Evolutionary conservation across 2,329 filamentous ascomycete genomes (phyloP).

Genomic region (Venturia carpophila): DNA sequence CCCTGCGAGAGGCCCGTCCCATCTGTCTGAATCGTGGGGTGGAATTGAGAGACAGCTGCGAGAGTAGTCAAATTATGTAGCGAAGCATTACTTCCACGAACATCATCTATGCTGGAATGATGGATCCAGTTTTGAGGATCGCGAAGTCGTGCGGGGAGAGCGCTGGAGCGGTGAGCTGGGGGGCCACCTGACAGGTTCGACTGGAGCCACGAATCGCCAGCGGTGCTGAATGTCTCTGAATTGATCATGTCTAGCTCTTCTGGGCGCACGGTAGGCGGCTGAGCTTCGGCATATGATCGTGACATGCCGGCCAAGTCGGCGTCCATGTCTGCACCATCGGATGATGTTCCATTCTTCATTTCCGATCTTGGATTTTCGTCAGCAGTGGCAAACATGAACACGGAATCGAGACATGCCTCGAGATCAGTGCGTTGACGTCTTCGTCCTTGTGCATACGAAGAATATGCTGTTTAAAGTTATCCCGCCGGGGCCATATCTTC

Average conservation of each 20-base stretch:
- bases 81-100: not conserved
- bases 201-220: not conserved
- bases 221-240: not conserved
- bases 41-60: not conserved
- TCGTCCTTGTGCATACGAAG: conserved; percentile 54
- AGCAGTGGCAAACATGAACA: not conserved
- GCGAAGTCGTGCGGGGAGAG: not conserved
- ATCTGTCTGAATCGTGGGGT: not conserved
- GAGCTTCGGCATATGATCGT: not conserved
- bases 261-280: not conserved
- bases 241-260: conserved; percentile 9
- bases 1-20: not conserved
- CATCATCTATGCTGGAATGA: not conserved
- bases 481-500: conserved; percentile 71
- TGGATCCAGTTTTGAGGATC: not conserved
- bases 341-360: conserved; percentile 5
- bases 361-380: conserved; percentile 1
- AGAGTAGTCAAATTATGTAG: not conserved
- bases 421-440: conserved; percentile 38
- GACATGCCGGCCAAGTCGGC: not conserved
- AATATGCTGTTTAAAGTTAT: conserved; percentile 82
- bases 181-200: not conserved
- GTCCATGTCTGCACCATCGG: conserved; percentile 6
- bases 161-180: conserved; percentile 3
- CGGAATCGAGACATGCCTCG: conserved; percentile 34